Evolutionary conservation across 805 yeast genomes (phyloP), one percentile per base, ranked within the genome.

Genomic region (Hanseniaspora clermontiae): DNA sequence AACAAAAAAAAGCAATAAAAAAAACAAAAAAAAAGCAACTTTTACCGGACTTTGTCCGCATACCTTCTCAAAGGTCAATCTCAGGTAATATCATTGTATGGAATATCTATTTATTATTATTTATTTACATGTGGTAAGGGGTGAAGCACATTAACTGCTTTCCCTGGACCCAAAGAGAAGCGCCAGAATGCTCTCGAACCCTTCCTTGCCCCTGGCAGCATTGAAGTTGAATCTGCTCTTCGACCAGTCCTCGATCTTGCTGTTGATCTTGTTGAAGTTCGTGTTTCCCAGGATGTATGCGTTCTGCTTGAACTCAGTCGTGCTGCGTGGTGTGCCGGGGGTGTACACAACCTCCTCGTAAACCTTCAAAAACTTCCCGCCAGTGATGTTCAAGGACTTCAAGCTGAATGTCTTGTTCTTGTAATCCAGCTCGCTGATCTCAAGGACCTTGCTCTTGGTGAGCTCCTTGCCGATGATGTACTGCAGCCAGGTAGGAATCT

Each of bases 241-340:
- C 0, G 90, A 80, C 95, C 96, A 91, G 51, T 88, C 95, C 68
- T 91, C 98, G 59, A 91, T 74, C 68, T 85, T 83, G 65, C 81
- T 85, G 67, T 95, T 84, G 5, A 93, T 69, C 58, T 79, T 76
- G 55, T 75, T 70, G 70, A 88, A 77, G 2, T 84, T 73, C 9
- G 88, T 87, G 68, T 82, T 84, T 0, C 97, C 96, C 1, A 89
- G 83, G 62, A 91, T 87, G 60, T 85, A 88, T 0, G 98, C 98
- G 60, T 78, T 80, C 69, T 91, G 98, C 38, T 72, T 68, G 66
- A 90, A 90, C 11, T 72, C 61, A 0, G 97, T 90, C 58, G 80
- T 72, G 7, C 60, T 73, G 1, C 14, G 15, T 7, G 14, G 15
- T 7, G 14, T 15, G 67, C 86, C 85, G 0, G 97, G 96, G 19